A percentile compares a stretch with the other conserved stretches of the same genome.
These are phyloP conservation scores for Pyricularia grisea DNA, from an alignment of 2,329 filamentous ascomycete genomes.

Conservation along the genomic window DNA sequence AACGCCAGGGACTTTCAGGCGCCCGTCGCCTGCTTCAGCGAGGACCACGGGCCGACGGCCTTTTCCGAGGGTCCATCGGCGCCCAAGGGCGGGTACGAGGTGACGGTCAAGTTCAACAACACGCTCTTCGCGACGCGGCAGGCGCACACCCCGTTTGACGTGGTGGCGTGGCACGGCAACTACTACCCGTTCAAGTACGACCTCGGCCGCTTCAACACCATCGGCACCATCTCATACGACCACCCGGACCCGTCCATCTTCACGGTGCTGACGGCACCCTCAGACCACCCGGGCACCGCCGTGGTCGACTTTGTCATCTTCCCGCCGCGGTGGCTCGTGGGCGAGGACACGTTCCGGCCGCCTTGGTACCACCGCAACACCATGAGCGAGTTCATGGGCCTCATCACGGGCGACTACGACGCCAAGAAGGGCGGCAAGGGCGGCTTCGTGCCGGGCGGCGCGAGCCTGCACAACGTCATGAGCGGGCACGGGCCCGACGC, in stretches of 20 bases:
- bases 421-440: conserved; percentile 30
- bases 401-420: conserved; percentile 34
- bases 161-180: conserved; percentile 60
- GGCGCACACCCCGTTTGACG: conserved; percentile 54
- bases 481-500: conserved; percentile 43
- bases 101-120: conserved; percentile 48
- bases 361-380: conserved; percentile 49
- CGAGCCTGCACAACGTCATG: conserved; percentile 47
- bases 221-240: conserved; percentile 53
- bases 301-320: conserved; percentile 51
- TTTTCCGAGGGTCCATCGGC: background rate
- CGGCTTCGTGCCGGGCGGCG: conserved; percentile 32
- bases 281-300: conserved; percentile 40
- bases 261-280: conserved; percentile 44
- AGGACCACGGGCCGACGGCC: conserved; percentile 23
- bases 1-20: conserved; percentile 53
- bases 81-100: conserved; percentile 22
- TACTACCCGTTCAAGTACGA: conserved; percentile 63
- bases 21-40: conserved; percentile 47
- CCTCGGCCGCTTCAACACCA: conserved; percentile 52
- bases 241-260: conserved; percentile 59
- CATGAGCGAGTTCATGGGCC: conserved; percentile 38
- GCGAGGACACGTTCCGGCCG: conserved; percentile 46
- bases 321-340: conserved; percentile 49
- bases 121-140: conserved; percentile 49